phyloP scores from a whole-genome alignment of 257 asterid genomes.

The Haberlea rhodopensis region DNA sequence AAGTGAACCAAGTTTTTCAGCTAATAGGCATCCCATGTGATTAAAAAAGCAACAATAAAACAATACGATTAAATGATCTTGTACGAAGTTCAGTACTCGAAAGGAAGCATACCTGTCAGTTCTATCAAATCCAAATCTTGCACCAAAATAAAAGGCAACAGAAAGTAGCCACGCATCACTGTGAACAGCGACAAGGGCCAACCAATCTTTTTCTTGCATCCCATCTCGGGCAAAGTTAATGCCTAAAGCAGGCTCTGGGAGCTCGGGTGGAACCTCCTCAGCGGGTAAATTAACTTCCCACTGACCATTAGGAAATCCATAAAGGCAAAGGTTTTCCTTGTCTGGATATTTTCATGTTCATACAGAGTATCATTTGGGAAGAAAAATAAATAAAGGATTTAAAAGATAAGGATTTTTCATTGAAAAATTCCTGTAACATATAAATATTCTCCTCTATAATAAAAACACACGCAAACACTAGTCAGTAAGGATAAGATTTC shows the following conservation, averaged over 20 bases:
- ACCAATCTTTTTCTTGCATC: slow-evolving; percentile 48
- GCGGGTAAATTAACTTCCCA: slow-evolving; percentile 50
- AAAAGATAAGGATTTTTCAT: background rate
- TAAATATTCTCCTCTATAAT: background rate
- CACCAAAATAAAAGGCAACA: slow-evolving; percentile 42
- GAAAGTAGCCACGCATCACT: slow-evolving; percentile 51
- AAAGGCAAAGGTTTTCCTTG: slow-evolving; percentile 47
- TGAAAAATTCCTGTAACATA: background rate
- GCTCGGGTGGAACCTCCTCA: slow-evolving; percentile 48
- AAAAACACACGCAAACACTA: background rate
- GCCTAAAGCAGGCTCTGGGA: slow-evolving; percentile 53
- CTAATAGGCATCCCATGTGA: background rate
- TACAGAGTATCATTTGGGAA: background rate
- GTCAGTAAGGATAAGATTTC: background rate
- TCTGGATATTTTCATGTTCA: slow-evolving; percentile 23
- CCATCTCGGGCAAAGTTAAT: slow-evolving; percentile 49
- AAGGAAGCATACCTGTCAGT: slow-evolving; percentile 44
- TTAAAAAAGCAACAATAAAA: background rate
- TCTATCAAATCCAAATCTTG: slow-evolving; percentile 42
- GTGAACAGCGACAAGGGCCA: slow-evolving; percentile 42
- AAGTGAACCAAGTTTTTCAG: background rate
- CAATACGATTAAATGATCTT: background rate
- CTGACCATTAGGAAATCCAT: slow-evolving; percentile 41
- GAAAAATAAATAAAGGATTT: no score
- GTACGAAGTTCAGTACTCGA: slow-evolving; percentile 30